These are phyloP conservation scores for Cryptomeria japonica DNA, from an alignment of 75 land plant genomes.

Conservation along the genomic window DNA sequence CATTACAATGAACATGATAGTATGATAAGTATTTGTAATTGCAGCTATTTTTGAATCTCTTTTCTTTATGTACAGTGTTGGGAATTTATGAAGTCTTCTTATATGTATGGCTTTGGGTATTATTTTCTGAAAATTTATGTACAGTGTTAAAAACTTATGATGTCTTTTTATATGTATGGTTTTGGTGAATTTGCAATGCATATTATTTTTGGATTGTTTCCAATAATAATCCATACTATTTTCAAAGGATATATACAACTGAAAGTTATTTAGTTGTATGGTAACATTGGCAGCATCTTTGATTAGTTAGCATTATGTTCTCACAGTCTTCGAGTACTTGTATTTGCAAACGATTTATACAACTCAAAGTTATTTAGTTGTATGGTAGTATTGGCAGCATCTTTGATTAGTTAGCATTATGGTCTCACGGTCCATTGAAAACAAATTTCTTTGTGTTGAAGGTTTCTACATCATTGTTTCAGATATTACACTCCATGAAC, in stretches of 20 bases:
- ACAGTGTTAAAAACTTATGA: background rate
- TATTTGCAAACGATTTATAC: background rate
- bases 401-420: no score
- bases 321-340: no score
- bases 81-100: background rate
- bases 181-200: background rate
- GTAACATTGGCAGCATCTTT: background rate
- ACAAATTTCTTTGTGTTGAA: no score
- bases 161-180: background rate
- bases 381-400: background rate
- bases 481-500: no score
- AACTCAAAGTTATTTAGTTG: no score
- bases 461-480: no score
- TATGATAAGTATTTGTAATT: background rate
- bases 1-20: background rate
- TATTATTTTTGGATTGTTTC: background rate
- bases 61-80: background rate
- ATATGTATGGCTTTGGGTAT: background rate
- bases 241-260: background rate
- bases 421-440: no score
- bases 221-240: no score
- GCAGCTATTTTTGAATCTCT: background rate
- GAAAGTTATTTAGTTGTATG: no score
- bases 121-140: background rate
- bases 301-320: no score